phyloP scores from a whole-genome alignment of 2,329 filamentous ascomycete species.

The Fusarium austroafricanum region DNA sequence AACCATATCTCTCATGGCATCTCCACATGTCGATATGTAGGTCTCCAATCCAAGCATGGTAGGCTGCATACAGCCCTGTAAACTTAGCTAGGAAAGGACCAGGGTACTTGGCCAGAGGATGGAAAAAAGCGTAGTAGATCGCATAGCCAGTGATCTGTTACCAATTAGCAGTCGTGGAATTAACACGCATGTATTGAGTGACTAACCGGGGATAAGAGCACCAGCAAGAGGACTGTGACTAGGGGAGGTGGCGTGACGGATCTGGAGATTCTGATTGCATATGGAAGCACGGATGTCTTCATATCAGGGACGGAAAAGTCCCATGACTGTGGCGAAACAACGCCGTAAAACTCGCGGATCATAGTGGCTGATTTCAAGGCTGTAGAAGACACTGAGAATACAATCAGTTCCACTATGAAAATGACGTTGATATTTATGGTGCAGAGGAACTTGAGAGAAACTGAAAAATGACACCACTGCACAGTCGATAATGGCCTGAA shows the following conservation, averaged over 20 bases:
- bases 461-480: too few relatives aligned
- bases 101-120: constrained; percentile 42
- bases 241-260: constrained; percentile 1
- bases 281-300: neutral
- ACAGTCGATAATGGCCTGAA: too few relatives aligned
- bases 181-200: too few relatives aligned
- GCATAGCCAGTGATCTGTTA: neutral
- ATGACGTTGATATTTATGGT: too few relatives aligned
- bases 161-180: neutral
- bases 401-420: too few relatives aligned
- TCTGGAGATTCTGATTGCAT: neutral
- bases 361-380: neutral
- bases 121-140: constrained; percentile 33
- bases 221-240: neutral
- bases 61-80: constrained; percentile 48
- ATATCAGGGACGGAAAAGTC: constrained; percentile 1
- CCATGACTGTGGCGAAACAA: neutral
- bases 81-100: constrained; percentile 51
- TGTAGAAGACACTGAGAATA: too few relatives aligned
- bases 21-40: constrained; percentile 50
- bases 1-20: constrained; percentile 52
- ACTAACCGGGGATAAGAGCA: neutral
- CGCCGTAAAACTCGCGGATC: neutral
- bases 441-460: too few relatives aligned
- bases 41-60: constrained; percentile 52